Evolutionary conservation across 2,329 filamentous ascomycete species (phyloP).

Genomic region (Sclerotinia spermophila): DNA sequence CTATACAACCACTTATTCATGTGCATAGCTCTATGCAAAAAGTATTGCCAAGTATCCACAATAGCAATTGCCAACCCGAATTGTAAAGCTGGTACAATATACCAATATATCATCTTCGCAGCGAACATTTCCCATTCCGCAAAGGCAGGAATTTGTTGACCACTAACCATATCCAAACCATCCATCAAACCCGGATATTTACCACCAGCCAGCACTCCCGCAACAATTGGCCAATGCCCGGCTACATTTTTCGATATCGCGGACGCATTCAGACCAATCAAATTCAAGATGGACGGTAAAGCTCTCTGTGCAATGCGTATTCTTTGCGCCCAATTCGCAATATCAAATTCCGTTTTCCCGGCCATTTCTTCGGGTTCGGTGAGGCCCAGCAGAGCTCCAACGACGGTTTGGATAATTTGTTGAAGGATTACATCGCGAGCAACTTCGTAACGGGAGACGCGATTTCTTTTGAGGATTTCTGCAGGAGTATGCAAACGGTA

Average conservation of each 20-base stretch:
- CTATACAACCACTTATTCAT: slow-evolving; percentile 96
- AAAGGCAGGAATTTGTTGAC: slow-evolving; percentile 63
- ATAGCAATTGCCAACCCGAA: slow-evolving; percentile 70
- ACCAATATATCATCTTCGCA: slow-evolving; percentile 77
- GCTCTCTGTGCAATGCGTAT: slow-evolving; percentile 73
- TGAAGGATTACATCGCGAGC: slow-evolving; percentile 88
- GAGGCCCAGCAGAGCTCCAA: slow-evolving; percentile 63
- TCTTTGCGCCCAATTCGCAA: slow-evolving; percentile 85
- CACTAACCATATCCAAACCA: slow-evolving; percentile 51
- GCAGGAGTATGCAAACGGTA: slow-evolving; percentile 94
- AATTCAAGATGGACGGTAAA: slow-evolving; percentile 67
- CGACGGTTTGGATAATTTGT: slow-evolving; percentile 80
- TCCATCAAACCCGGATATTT: slow-evolving; percentile 70
- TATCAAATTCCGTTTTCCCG: slow-evolving; percentile 79
- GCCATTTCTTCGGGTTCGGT: slow-evolving; percentile 70
- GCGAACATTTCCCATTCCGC: slow-evolving; percentile 74
- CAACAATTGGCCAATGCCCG: slow-evolving; percentile 66
- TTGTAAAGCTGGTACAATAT: slow-evolving; percentile 71
- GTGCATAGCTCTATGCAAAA: slow-evolving; percentile 94
- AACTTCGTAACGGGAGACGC: slow-evolving; percentile 79
- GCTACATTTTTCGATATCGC: slow-evolving; percentile 73
- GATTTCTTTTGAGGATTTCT: slow-evolving; percentile 86
- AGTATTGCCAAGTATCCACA: slow-evolving; percentile 98
- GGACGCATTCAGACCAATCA: slow-evolving; percentile 72
- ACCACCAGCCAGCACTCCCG: slow-evolving; percentile 74